Conservation (phyloP, 805 yeast genomes). For the Maudiozyma bulderi region DNA sequence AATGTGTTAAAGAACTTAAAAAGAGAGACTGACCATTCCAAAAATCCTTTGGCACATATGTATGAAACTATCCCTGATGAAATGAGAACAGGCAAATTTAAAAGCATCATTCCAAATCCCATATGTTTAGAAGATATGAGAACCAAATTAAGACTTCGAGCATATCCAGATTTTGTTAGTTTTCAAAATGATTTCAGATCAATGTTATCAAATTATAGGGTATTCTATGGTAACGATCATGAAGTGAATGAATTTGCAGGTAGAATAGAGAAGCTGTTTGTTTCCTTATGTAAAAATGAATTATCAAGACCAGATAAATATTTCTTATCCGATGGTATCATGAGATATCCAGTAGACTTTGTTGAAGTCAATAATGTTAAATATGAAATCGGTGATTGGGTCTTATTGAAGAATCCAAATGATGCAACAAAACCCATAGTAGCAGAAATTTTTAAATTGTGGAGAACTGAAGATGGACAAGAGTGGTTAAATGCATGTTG, state of each 20-base stretch:
- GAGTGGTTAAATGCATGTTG: constrained; percentile 91
- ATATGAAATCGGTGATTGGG: constrained; percentile 93
- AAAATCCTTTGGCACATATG: constrained; percentile 41
- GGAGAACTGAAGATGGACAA: constrained; percentile 71
- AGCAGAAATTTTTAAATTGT: constrained; percentile 86
- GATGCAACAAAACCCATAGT: constrained; percentile 84
- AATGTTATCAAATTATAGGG: constrained; percentile 65
- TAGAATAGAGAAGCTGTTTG: constrained; percentile 52
- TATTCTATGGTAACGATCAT: constrained; percentile 49
- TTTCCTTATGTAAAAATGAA: constrained; percentile 53
- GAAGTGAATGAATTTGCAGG: constrained; percentile 51
- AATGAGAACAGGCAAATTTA: constrained; percentile 34
- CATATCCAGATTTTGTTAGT: constrained; percentile 63
- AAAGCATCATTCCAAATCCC: constrained; percentile 45
- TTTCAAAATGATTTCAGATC: constrained; percentile 69
- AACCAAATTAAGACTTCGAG: constrained; percentile 74
- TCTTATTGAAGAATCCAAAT: constrained; percentile 77
- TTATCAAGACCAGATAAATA: constrained; percentile 74
- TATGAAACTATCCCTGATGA: constrained; percentile 79
- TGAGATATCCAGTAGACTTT: constrained; percentile 68
- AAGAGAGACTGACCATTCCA: constrained; percentile 51
- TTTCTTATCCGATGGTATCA: constrained; percentile 46
- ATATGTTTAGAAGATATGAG: constrained; percentile 64
- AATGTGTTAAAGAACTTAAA: constrained; percentile 73
- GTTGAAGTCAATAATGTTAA: constrained; percentile 60